Evolutionary conservation across 1,139 yeast species (phyloP).

Genomic region (Pichia kudriavzevii): DNA sequence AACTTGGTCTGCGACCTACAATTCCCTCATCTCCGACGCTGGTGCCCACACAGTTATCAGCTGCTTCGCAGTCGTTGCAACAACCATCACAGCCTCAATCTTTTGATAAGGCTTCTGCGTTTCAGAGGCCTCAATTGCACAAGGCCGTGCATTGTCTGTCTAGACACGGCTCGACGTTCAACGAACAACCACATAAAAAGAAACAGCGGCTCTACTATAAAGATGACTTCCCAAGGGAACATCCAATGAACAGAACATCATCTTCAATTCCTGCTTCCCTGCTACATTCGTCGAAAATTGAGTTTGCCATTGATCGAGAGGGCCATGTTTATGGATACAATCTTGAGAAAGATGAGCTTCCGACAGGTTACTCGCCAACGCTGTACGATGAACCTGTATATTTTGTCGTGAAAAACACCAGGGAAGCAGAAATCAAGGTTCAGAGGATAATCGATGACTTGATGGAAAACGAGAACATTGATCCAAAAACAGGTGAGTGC

Average conservation of each 20-base stretch:
- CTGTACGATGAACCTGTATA: constrained; percentile 27
- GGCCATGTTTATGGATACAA: constrained; percentile 28
- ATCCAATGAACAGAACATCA: background rate
- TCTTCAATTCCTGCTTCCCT: background rate
- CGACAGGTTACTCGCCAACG: constrained; percentile 23
- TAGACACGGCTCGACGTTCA: constrained; percentile 16
- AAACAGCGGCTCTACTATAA: constrained; percentile 11
- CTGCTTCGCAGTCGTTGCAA: too few species aligned
- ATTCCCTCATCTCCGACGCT: constrained; percentile 14
- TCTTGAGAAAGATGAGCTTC: constrained; percentile 23
- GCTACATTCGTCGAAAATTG: constrained; percentile 11
- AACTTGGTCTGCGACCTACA: constrained; percentile 1
- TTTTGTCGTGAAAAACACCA: constrained; percentile 24
- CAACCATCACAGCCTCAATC: background rate
- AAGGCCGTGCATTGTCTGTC: constrained; percentile 14
- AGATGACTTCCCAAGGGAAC: constrained; percentile 1
- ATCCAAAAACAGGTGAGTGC: constrained; percentile 14
- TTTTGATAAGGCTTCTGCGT: background rate
- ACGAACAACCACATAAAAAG: constrained; percentile 15
- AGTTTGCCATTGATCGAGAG: constrained; percentile 28
- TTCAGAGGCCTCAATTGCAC: constrained; percentile 10
- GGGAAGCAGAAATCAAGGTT: constrained; percentile 5
- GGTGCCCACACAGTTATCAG: constrained; percentile 2
- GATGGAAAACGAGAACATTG: constrained; percentile 14
- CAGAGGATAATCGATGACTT: constrained; percentile 9